Evolutionary conservation across 352 stramenopile genomes (phyloP).

Genomic region (Phytophthora podocarpi): DNA sequence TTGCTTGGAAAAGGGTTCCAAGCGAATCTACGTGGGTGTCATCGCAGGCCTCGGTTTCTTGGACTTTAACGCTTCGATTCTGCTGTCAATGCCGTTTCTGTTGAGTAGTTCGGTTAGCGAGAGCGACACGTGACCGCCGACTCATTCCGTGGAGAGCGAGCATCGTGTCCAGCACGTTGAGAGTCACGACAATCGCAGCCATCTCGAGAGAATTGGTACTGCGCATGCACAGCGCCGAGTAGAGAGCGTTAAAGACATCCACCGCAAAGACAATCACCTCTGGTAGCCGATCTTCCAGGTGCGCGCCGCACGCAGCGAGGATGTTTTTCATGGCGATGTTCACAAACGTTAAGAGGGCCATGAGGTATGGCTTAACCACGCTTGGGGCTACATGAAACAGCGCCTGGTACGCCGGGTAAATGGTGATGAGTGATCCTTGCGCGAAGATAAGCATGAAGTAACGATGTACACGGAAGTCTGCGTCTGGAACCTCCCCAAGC

Average conservation of each 20-base stretch:
- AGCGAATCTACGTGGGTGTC: conserved; percentile 14
- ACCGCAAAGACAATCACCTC: conserved; percentile 46
- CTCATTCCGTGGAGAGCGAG: conserved; percentile 35
- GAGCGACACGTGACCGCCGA: conserved; percentile 13
- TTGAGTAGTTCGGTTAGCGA: conserved; percentile 15
- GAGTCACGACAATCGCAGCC: conserved; percentile 20
- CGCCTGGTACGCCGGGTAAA: conserved; percentile 38
- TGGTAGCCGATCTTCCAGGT: conserved; percentile 35
- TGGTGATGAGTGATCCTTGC: conserved; percentile 25
- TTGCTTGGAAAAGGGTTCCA: conserved; percentile 30
- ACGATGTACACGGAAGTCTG: conserved; percentile 24
- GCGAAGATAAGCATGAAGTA: conserved; percentile 34
- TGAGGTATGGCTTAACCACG: conserved; percentile 16
- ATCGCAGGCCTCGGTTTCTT: neutral
- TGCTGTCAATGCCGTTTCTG: conserved; percentile 10
- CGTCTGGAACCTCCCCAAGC: conserved; percentile 17
- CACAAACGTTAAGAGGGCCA: conserved; percentile 34
- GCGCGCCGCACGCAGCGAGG: conserved; percentile 26
- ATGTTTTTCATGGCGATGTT: conserved; percentile 41
- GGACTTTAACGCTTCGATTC: neutral
- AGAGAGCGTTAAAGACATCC: conserved; percentile 49
- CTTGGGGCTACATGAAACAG: conserved; percentile 20
- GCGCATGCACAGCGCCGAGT: conserved; percentile 39
- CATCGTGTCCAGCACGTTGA: conserved; percentile 20
- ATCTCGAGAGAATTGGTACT: conserved; percentile 35